Evolutionary conservation across 495 filamentous ascomycete genomes (phyloP).

Genomic region (Annulohypoxylon bovei): DNA sequence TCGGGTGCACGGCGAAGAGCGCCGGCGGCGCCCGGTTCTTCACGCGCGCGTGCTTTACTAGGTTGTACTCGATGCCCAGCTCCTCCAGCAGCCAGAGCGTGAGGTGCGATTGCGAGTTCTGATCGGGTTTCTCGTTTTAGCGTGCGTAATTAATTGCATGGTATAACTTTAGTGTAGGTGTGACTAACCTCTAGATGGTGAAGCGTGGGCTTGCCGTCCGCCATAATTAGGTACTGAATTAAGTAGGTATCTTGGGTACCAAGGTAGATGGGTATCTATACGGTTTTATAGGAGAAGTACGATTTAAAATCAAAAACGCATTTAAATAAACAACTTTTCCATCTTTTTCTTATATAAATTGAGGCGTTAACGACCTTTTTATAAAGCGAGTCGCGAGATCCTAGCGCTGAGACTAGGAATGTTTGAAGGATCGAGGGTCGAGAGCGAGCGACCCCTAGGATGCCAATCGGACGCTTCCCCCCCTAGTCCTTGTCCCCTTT

Average conservation of each 20-base stretch:
- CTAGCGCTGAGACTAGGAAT: slow-evolving; percentile 7
- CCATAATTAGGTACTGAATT: slow-evolving; percentile 4
- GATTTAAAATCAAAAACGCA: no score
- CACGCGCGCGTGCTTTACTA: slow-evolving; percentile 44
- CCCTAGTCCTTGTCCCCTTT: not conserved
- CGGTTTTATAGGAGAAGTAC: not conserved
- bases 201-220: slow-evolving; percentile 36
- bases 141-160: not conserved
- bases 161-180: not conserved
- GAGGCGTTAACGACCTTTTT: not conserved
- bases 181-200: slow-evolving; percentile 34
- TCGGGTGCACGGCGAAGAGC: slow-evolving; percentile 31
- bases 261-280: not conserved
- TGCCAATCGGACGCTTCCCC: not conserved
- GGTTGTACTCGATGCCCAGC: slow-evolving; percentile 50
- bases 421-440: slow-evolving; percentile 15
- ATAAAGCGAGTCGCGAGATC: not conserved
- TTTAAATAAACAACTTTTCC: no score
- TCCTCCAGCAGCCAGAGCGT: slow-evolving; percentile 54
- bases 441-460: not conserved
- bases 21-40: slow-evolving; percentile 30
- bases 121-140: not conserved
- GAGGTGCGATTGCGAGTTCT: slow-evolving; percentile 51
- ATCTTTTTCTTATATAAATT: not conserved
- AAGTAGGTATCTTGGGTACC: no score